These are phyloP conservation scores for Cyclocybe cylindracea DNA, from an alignment of 768 basidiomycete genomes.

Conservation along the genomic window DNA sequence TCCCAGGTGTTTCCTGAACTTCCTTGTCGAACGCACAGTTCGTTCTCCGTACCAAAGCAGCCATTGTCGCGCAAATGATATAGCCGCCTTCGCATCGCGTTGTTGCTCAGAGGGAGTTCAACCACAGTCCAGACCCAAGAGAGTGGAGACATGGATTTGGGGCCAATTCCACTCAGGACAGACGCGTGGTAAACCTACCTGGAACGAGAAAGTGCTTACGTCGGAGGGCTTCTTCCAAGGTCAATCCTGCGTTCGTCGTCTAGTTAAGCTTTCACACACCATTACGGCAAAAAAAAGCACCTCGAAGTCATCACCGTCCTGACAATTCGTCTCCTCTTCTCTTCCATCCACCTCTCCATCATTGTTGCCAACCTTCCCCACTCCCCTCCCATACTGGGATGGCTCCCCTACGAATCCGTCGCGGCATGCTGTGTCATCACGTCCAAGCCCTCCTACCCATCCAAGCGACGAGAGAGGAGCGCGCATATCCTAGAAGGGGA, in stretches of 20 bases:
- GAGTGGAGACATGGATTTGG: conserved; percentile 43
- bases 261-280: neutral
- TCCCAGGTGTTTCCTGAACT: conserved; percentile 55
- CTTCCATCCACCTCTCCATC: neutral
- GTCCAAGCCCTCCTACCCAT: too few species aligned
- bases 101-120: conserved; percentile 44
- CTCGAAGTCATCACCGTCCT: neutral
- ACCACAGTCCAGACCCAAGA: conserved; percentile 37
- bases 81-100: conserved; percentile 39
- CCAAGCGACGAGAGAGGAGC: too few species aligned
- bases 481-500: too few species aligned
- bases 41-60: conserved; percentile 47
- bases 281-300: neutral
- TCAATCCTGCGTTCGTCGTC: too few species aligned
- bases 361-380: neutral
- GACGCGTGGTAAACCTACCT: conserved; percentile 31
- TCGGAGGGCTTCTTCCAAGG: conserved; percentile 28
- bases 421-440: too few species aligned
- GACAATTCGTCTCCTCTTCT: conserved; percentile 1
- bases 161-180: conserved; percentile 22
- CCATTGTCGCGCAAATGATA: conserved; percentile 32
- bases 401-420: too few species aligned
- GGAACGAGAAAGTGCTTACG: conserved; percentile 27
- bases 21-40: conserved; percentile 42
- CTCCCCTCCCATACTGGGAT: too few species aligned